Evolutionary conservation across 768 basidiomycete genomes (phyloP).

Genomic region (Rhizopogon sp.): DNA sequence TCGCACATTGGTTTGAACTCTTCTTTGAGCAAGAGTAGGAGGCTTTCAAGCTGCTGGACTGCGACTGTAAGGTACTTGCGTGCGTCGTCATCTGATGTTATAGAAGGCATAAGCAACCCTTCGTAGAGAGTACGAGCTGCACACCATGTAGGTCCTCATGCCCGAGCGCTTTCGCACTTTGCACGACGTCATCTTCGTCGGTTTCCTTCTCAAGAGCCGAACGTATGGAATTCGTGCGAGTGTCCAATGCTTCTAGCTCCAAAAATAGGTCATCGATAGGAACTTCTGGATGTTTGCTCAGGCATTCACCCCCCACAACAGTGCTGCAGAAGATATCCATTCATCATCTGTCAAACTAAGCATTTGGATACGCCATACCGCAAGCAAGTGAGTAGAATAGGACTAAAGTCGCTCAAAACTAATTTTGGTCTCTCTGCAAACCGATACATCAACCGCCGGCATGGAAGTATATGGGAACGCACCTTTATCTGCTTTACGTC

Average conservation of each 20-base stretch:
- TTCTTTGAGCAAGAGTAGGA: conserved; percentile 9
- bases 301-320: background rate
- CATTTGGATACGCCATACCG: background rate
- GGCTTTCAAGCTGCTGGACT: conserved; percentile 7
- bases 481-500: background rate
- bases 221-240: background rate
- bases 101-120: background rate
- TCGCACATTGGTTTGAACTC: conserved; percentile 12
- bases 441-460: background rate
- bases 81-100: background rate
- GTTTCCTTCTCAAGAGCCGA: background rate
- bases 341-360: background rate
- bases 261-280: background rate
- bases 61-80: background rate
- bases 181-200: background rate
- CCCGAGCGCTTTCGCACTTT: background rate
- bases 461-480: background rate
- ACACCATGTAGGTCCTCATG: background rate
- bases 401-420: background rate
- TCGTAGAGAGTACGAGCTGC: background rate
- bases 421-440: background rate
- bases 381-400: background rate
- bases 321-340: background rate
- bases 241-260: background rate
- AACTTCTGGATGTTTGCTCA: background rate